Percentiles rank a stretch among this genome's conserved stretches.
These are phyloP conservation scores for Chamaecyparis obtusa DNA, from an alignment of 75 land plant genomes.

Conservation along the genomic window DNA sequence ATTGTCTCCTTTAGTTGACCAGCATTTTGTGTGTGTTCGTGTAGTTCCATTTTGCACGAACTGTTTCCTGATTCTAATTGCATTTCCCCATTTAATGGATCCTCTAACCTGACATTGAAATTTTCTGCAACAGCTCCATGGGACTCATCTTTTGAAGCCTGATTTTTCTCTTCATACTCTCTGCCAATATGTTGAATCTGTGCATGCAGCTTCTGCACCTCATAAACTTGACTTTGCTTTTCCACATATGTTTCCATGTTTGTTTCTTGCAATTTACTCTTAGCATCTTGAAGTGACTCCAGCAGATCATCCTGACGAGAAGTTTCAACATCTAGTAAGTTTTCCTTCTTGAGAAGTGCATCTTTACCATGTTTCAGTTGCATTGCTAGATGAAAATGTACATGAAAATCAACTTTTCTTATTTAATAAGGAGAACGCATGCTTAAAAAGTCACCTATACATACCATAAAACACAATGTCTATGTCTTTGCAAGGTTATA, in stretches of 20 bases:
- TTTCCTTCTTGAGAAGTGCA: not conserved
- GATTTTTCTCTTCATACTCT: slow-evolving; percentile 4
- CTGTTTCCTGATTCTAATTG: slow-evolving; percentile 1
- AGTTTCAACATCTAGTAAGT: not conserved
- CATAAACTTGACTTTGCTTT: not conserved
- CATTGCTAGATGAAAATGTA: not conserved
- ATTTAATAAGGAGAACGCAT: not conserved
- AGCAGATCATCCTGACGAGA: slow-evolving; percentile 3
- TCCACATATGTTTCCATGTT: not conserved
- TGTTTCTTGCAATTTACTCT: not conserved
- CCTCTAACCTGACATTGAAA: not conserved
- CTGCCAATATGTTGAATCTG: not conserved
- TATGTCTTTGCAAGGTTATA: not conserved
- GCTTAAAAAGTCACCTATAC: not conserved
- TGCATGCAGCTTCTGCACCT: not conserved
- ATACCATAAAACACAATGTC: not conserved
- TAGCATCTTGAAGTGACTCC: not conserved
- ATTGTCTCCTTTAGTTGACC: slow-evolving; percentile 2
- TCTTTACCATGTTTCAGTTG: not conserved
- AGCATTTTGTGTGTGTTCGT: not conserved
- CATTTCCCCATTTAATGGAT: not conserved
- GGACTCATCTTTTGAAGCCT: not conserved
- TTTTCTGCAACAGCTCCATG: not conserved
- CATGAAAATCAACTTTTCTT: not conserved
- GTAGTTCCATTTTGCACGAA: not conserved